These are phyloP conservation scores for Claviceps capensis DNA, from an alignment of 2,329 filamentous ascomycete genomes.

Conservation along the genomic window DNA sequence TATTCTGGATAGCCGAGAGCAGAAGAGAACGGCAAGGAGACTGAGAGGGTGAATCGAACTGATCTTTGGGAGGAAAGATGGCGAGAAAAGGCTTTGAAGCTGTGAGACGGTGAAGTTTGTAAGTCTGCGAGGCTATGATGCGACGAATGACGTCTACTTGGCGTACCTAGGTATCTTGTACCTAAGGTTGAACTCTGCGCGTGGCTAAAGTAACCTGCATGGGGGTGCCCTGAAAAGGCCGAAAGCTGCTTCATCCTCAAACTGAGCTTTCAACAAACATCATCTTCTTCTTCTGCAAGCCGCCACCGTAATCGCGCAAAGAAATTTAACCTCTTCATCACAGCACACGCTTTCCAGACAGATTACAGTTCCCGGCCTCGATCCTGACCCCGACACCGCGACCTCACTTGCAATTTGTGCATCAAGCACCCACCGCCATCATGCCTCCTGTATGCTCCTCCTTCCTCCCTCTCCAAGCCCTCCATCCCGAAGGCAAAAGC, in stretches of 20 bases:
- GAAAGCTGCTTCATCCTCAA: too few species aligned
- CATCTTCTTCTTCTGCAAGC: background rate
- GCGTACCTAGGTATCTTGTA: background rate
- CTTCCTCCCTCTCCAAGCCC: background rate
- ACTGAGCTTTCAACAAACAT: background rate
- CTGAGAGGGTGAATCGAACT: too few species aligned
- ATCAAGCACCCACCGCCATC: slow-evolving; percentile 8
- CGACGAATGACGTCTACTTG: too few species aligned
- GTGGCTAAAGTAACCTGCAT: too few species aligned
- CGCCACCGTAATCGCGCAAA: background rate
- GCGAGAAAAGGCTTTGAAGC: too few species aligned
- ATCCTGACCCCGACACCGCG: background rate
- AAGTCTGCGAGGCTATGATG: too few species aligned
- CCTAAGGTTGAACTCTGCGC: background rate
- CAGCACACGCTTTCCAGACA: background rate
- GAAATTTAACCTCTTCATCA: background rate
- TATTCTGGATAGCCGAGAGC: background rate
- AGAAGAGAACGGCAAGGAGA: background rate
- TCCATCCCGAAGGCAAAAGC: slow-evolving; percentile 24
- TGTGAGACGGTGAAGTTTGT: too few species aligned
- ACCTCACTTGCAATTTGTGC: too few species aligned
- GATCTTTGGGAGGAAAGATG: too few species aligned
- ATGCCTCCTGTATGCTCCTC: slow-evolving; percentile 41
- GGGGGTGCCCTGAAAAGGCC: too few species aligned
- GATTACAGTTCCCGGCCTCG: background rate